These are phyloP conservation scores for Saccharomycopsis crataegensis DNA, from an alignment of 1,139 yeast genomes.

Conservation along the genomic window DNA sequence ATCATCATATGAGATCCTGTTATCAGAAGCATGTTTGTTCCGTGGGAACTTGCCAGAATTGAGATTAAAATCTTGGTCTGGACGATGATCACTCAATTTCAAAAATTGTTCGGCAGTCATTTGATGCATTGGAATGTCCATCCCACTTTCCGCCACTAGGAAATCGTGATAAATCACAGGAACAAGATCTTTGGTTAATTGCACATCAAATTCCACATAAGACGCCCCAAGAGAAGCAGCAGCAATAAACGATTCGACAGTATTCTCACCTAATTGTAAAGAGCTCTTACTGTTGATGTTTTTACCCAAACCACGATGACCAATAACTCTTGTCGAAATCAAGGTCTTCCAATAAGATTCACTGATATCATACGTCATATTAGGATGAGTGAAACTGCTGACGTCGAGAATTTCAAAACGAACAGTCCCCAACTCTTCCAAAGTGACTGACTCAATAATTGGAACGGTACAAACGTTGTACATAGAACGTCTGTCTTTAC, in stretches of 20 bases:
- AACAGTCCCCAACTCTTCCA: slow-evolving; percentile 72
- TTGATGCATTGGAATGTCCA: slow-evolving; percentile 93
- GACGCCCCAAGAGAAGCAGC: slow-evolving; percentile 94
- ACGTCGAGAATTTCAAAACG: slow-evolving; percentile 70
- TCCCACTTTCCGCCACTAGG: slow-evolving; percentile 91
- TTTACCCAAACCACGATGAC: slow-evolving; percentile 94
- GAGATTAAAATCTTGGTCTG: slow-evolving; percentile 16
- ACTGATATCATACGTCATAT: slow-evolving; percentile 59
- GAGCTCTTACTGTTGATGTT: slow-evolving; percentile 65
- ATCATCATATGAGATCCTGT: slow-evolving; percentile 24
- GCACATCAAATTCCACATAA: slow-evolving; percentile 94
- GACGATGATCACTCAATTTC: slow-evolving; percentile 40
- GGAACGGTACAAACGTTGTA: slow-evolving; percentile 69
- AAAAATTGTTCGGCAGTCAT: slow-evolving; percentile 86
- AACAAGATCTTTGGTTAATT: slow-evolving; percentile 83
- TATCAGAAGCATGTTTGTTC: slow-evolving; percentile 16
- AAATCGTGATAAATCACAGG: slow-evolving; percentile 97
- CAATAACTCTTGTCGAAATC: slow-evolving; percentile 86
- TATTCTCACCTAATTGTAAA: slow-evolving; percentile 90
- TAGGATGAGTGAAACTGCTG: slow-evolving; percentile 66
- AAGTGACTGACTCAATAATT: slow-evolving; percentile 59
- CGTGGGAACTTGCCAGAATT: slow-evolving; percentile 3
- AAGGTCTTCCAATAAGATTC: slow-evolving; percentile 91
- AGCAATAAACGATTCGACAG: slow-evolving; percentile 90
- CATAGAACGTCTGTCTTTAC: slow-evolving; percentile 61